Percentiles rank a stretch among this genome's conserved stretches.
Conservation (phyloP, 495 filamentous ascomycete species). For the Tuber borchii region DNA sequence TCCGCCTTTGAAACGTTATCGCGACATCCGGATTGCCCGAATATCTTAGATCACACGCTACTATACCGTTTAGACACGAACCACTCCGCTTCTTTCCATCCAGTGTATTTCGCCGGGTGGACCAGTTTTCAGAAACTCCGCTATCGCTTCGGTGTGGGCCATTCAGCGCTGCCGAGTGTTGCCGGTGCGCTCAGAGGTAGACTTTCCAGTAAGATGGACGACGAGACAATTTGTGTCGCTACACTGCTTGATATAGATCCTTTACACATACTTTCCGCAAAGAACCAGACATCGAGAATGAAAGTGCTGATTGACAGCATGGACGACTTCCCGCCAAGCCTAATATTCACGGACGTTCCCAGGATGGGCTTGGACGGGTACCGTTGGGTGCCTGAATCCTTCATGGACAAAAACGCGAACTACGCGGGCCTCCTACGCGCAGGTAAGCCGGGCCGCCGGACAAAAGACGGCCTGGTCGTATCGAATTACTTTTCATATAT, state of each 20-base stretch:
- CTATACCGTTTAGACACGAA: conserved; percentile 6
- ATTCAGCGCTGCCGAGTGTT: not conserved
- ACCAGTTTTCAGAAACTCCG: conserved; percentile 2
- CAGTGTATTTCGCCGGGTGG: conserved; percentile 1
- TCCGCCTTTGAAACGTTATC: not conserved
- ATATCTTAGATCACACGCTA: conserved; percentile 4
- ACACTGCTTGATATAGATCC: conserved; percentile 10
- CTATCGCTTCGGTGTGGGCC: not conserved
- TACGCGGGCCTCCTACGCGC: not conserved
- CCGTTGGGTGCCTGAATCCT: not conserved
- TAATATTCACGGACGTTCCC: not conserved
- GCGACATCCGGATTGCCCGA: conserved; percentile 9
- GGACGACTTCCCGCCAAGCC: not conserved
- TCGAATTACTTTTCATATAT: not conserved
- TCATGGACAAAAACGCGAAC: not conserved
- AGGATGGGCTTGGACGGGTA: not conserved
- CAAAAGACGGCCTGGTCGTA: not conserved
- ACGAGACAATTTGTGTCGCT: conserved; percentile 21
- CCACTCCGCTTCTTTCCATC: not conserved
- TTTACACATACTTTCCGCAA: not conserved
- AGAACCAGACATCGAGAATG: not conserved
- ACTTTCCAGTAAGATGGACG: conserved; percentile 19
- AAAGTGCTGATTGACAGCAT: not conserved
- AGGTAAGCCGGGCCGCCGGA: not conserved
- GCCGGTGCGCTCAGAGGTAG: conserved; percentile 8